These are phyloP conservation scores for Globisporangium recalcitrans DNA, from an alignment of 352 stramenopile genomes.

Conservation along the genomic window DNA sequence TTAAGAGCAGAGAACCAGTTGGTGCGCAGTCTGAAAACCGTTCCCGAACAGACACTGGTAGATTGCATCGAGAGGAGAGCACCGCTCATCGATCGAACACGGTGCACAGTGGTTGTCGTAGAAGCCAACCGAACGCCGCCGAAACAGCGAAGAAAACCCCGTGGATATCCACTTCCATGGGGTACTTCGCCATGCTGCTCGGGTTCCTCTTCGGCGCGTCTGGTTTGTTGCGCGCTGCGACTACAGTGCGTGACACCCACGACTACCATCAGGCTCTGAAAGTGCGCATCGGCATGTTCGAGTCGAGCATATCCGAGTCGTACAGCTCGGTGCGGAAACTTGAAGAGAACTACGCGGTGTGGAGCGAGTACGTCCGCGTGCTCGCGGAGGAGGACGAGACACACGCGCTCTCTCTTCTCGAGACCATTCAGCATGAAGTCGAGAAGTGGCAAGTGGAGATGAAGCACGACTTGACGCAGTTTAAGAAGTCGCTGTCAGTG, in stretches of 20 bases:
- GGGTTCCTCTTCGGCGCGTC: constrained; percentile 44
- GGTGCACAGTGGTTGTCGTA: neutral
- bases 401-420: constrained; percentile 51
- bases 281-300: constrained; percentile 49
- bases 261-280: constrained; percentile 63
- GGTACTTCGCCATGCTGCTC: constrained; percentile 35
- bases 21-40: neutral
- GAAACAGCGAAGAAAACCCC: constrained; percentile 8
- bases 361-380: constrained; percentile 68
- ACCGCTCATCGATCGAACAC: neutral
- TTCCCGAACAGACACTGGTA: neutral
- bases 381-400: constrained; percentile 66
- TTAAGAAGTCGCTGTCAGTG: constrained; percentile 46
- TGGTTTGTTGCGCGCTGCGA: constrained; percentile 43
- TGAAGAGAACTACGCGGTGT: constrained; percentile 62
- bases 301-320: constrained; percentile 59
- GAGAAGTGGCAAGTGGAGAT: constrained; percentile 72
- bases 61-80: neutral
- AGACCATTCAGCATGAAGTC: constrained; percentile 62
- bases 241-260: constrained; percentile 47
- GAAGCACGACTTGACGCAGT: constrained; percentile 60
- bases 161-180: constrained; percentile 24
- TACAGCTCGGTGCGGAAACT: constrained; percentile 59
- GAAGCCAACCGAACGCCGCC: neutral
- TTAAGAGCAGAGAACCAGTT: neutral